Conservation (phyloP, 768 basidiomycete genomes). For the Rhizopogon roseolus region DNA sequence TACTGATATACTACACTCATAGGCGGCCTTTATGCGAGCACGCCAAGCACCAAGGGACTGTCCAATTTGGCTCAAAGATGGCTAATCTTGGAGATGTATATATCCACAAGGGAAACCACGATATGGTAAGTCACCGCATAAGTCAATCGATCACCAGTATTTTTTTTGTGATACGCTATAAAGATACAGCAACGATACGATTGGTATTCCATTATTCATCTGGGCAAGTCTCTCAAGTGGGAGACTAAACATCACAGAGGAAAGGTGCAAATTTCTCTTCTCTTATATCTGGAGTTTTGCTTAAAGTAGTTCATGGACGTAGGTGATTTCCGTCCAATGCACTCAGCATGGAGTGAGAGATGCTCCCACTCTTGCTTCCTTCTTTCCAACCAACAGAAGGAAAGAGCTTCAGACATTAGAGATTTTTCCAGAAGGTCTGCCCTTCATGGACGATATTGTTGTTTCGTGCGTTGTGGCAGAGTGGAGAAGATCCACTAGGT, state of each 20-base stretch:
- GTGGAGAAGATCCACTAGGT: not conserved
- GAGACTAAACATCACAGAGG: no score
- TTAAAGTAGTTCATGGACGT: not conserved
- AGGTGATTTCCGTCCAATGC: not conserved
- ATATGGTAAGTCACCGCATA: not conserved
- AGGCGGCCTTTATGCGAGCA: not conserved
- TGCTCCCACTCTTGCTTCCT: not conserved
- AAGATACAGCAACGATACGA: not conserved
- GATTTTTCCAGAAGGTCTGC: not conserved
- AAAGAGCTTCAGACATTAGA: not conserved
- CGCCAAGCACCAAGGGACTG: not conserved
- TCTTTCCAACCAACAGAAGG: not conserved
- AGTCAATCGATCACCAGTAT: not conserved
- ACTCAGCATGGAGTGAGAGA: not conserved
- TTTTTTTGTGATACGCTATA: not conserved
- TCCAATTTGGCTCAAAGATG: not conserved
- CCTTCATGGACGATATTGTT: not conserved
- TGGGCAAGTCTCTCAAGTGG: not conserved
- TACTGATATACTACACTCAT: not conserved
- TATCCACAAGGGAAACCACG: not conserved
- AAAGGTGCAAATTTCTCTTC: not conserved
- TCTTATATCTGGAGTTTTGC: not conserved
- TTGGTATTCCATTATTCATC: not conserved
- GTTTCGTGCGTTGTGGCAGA: not conserved
- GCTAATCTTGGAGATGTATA: not conserved